Base-by-base conservation (phyloP, 2,329 filamentous ascomycete species). In the Colletotrichum brevisporum region DNA sequence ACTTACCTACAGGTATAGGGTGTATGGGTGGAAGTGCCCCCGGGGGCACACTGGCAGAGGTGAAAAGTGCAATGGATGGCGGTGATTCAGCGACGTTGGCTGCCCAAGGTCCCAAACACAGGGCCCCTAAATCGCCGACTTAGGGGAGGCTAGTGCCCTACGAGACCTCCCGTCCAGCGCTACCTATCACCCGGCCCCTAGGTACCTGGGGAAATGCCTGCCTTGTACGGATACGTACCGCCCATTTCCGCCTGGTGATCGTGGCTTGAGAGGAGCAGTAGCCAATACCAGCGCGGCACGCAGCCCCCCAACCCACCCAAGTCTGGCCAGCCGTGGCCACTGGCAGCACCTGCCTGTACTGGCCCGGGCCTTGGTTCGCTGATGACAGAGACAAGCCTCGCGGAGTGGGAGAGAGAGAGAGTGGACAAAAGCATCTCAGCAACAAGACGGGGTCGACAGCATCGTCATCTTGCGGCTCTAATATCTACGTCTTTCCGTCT, bases 361-460 rank as follows among this genome's bases (percentile, higher is more conserved):
- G 10, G 6, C n/a, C 16, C n/a, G 10, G 21, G 21, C 21, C 21
- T 24, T 24, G 21, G 21, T 24, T 24, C 21, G 21, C 21, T 24
- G 21, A 24, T 24, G 47, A 16, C 41, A 48, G 18, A 27, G 52
- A 15, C 36, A 31, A 21, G 21, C 48, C 45, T 50, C 45, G 45
- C 45, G 27, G 41, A 9, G n/a, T 24, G 48, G n/a, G n/a, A 27
- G 21, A 27, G 26, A n/a, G 50, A 16, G 24, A n/a, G 24, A 15
- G n/a, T 9, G 31, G 31, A 36, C 41, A 53, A 47, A 54, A 53
- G 36, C 59, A 62, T 62, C 52, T 45, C 67, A 69, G 56, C 63
- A 69, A 69, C 67, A 69, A 69, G 62, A 67, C 67, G 56, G 55
- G 51, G 63, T 39, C 62, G 56, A n/a, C 55, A 67, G 36, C 63